Base-by-base conservation (phyloP, 495 filamentous ascomycete species). In the Friedmanniomyces endolithicus region DNA sequence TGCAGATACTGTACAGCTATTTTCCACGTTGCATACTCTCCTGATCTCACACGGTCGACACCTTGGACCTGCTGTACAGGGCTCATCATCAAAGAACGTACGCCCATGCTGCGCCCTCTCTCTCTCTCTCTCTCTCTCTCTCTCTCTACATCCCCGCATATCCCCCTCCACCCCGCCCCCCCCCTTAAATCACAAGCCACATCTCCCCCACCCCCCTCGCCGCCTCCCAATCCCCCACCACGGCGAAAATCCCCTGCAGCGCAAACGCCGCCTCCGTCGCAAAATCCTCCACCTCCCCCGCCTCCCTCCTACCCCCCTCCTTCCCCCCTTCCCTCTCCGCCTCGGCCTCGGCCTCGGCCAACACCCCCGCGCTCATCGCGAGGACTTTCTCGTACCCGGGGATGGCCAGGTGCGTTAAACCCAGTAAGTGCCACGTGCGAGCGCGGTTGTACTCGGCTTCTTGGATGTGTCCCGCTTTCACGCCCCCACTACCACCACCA, bases 361-460 rank as follows among this genome's bases (percentile, higher is more conserved):
- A 66, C 19, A 78, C 75, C 51, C 70, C 53, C 48, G 68, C 59
- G 31, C 74, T 72, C 14, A 81, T 47, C 20, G 70, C 59, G 35
- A 80, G 75, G 67, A 33, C 80, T 76, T 47, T 74, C 56, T 81
- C 68, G 65, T 96, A 98, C 49, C 78, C 86, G 29, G 82, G 78
- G 16, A 86, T 71, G 1, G 92, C 90, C 14, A 95, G 65, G 65
- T 90, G 85, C 14, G 74, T 72, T 31, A 97, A 67, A 0, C 90
- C 88, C 9, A 97, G 75, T 35, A 85, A 71, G 62, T 94, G 87
- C 68, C 84, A 95, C 2, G 84, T 77, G 12, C 88, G 75, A 19
- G 79, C 92, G 44, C 89, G 76, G 62, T 98, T 97, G 68, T 85
- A 97, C 56, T 95, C 85, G 20, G 88, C 87, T 67, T 97, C 92